These are phyloP conservation scores for Porcisia hertigi DNA, from an alignment of 208 protist genomes.

Conservation along the genomic window DNA sequence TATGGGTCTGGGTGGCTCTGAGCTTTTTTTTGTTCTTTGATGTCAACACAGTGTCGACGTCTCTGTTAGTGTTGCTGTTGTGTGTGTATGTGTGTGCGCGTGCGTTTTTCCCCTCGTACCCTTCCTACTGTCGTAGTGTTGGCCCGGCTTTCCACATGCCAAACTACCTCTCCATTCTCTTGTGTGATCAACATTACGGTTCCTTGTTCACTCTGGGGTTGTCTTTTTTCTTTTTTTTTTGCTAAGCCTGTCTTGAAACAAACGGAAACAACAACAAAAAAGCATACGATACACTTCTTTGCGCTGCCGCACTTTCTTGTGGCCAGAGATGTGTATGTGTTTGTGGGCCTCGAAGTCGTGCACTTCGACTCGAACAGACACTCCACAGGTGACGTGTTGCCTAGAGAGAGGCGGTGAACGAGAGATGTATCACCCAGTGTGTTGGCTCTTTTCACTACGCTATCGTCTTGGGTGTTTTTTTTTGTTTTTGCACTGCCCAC, in stretches of 20 bases:
- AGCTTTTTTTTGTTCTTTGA: conserved; percentile 4
- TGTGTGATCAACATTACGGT: not conserved
- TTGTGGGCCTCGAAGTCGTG: not conserved
- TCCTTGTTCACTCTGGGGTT: conserved; percentile 9
- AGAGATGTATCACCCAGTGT: not conserved
- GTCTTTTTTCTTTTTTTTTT: conserved; percentile 14
- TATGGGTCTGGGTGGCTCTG: too few relatives aligned
- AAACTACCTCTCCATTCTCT: conserved; percentile 5
- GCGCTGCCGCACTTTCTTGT: not conserved
- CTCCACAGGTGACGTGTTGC: not conserved
- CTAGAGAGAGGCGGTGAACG: not conserved
- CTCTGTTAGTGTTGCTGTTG: conserved; percentile 5
- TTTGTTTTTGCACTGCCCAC: not conserved
- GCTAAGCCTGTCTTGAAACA: conserved; percentile 13
- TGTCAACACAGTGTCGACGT: not conserved
- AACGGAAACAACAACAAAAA: not conserved
- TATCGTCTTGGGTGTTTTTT: not conserved
- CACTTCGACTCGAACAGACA: not conserved
- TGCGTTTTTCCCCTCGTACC: conserved; percentile 7
- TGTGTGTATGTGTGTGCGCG: conserved; percentile 7
- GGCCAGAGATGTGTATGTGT: too few relatives aligned
- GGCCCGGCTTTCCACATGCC: not conserved
- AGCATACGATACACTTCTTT: not conserved
- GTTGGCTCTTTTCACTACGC: not conserved
- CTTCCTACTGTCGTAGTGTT: not conserved